Base-by-base conservation (phyloP, 768 basidiomycete species). In the Ramaria rubella region DNA sequence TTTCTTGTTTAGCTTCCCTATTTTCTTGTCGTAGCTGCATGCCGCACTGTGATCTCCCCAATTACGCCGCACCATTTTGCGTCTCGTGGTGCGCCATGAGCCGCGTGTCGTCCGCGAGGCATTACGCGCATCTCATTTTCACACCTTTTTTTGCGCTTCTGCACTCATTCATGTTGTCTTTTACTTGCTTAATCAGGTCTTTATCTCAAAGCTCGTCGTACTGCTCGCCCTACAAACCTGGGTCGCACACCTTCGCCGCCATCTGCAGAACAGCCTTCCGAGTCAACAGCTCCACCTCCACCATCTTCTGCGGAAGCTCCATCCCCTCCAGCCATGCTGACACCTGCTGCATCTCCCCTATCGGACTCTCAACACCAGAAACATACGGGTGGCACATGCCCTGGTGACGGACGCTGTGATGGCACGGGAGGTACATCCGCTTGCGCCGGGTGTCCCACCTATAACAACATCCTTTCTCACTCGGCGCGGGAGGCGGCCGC, bases 371-470 rank as follows among this genome's bases (percentile, higher is more conserved):
- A 26, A 29, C 63, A 51, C 17, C 29, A 51, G 7, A 51, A 51
- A 36, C 49, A 51, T 50, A 45, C 38, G 56, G 67, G 68, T 30
- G 87, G 88, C 60, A 94, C 94, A n/a, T 99, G 96, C 71, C 96
- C 96, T 3, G 96, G 96, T 57, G 96, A 97, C 73, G 96, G 96
- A 31, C 81, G 90, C 63, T 99, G 96, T 73, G 92, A 99, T 72
- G 96, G 96, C 62, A 94, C 91, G 12, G 96, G 96, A 64, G 96
- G 96, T 52, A 85, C 92, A 61, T 83, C 82, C 58, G 86, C 90
- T 60, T 99, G 96, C 70, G 82, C 86, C 61, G 96, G 96, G 44
- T 99, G 96, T 70, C 96, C 96, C 12, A 94, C 95, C 30, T 93
- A 84, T 74, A 99, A 97, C 77, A 99, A 99, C 67, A 80, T 79